Conservation (phyloP, 1,139 yeast genomes). For the Taphrina communis region DNA sequence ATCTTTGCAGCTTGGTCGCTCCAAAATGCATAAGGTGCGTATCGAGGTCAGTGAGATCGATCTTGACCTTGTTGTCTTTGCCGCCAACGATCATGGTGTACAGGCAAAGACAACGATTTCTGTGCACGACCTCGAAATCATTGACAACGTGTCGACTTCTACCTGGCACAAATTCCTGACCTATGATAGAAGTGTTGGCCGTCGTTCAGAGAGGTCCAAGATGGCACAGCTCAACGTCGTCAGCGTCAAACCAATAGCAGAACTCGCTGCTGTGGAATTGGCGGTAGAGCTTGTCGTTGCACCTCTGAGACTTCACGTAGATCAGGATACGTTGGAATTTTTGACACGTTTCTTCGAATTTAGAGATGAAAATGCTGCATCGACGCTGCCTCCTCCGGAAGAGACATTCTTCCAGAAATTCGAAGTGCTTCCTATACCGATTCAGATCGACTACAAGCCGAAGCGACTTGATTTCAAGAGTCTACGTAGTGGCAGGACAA, state of each 20-base stretch:
- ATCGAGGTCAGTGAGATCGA: conserved; percentile 64
- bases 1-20: conserved; percentile 64
- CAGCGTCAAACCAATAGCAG: conserved; percentile 69
- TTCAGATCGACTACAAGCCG: conserved; percentile 89
- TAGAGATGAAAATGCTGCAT: conserved; percentile 58
- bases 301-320: conserved; percentile 83
- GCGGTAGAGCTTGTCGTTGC: conserved; percentile 62
- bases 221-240: conserved; percentile 65
- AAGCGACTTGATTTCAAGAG: conserved; percentile 85
- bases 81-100: conserved; percentile 55
- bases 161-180: conserved; percentile 89
- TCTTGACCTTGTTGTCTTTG: conserved; percentile 57
- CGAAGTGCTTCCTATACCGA: conserved; percentile 63
- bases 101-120: conserved; percentile 58
- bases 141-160: conserved; percentile 83
- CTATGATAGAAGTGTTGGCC: conserved; percentile 69
- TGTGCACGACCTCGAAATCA: conserved; percentile 64
- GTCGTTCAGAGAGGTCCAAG: conserved; percentile 67
- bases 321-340: conserved; percentile 91
- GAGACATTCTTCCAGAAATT: conserved; percentile 60
- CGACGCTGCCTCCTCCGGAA: conserved; percentile 43
- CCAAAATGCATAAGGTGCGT: conserved; percentile 66
- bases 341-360: conserved; percentile 79
- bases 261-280: conserved; percentile 72
- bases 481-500: conserved; percentile 79